These are phyloP conservation scores for Bonnemaisonia californica DNA, from an alignment of 31 red algal genomes.

Conservation along the genomic window DNA sequence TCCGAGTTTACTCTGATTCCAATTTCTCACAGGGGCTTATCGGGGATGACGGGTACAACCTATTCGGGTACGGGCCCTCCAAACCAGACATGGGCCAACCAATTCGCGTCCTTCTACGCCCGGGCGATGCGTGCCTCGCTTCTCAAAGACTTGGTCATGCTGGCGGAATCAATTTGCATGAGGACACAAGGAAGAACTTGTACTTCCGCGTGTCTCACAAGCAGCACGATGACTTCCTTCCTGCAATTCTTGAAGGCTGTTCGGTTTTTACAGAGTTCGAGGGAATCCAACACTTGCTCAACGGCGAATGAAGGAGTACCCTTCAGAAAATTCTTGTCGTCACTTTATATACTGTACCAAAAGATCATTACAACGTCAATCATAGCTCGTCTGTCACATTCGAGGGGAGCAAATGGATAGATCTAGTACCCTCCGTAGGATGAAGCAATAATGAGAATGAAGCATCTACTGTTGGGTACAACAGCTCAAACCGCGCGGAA, in stretches of 20 bases:
- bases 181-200: slow-evolving; percentile 44
- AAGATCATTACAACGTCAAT: too few relatives aligned
- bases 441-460: too few relatives aligned
- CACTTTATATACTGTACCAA: too few relatives aligned
- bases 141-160: slow-evolving; percentile 53
- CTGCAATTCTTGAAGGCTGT: slow-evolving; percentile 32
- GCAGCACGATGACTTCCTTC: slow-evolving; percentile 35
- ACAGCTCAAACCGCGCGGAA: too few relatives aligned
- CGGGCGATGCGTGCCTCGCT: slow-evolving; percentile 56
- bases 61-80: slow-evolving; percentile 30
- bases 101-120: slow-evolving; percentile 48
- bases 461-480: too few relatives aligned
- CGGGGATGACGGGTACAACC: slow-evolving; percentile 12
- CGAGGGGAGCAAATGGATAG: too few relatives aligned
- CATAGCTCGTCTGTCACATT: too few relatives aligned
- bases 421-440: too few relatives aligned
- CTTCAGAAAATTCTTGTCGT: too few relatives aligned
- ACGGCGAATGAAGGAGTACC: neutral
- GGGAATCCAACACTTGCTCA: slow-evolving; percentile 34
- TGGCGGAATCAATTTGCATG: slow-evolving; percentile 59
- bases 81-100: slow-evolving; percentile 58
- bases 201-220: slow-evolving; percentile 61
- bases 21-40: neutral
- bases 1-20: too few relatives aligned
- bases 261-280: slow-evolving; percentile 61